Evolutionary conservation across 176 grass and related monocot species (phyloP).

Genomic region (Carex kokanica): DNA sequence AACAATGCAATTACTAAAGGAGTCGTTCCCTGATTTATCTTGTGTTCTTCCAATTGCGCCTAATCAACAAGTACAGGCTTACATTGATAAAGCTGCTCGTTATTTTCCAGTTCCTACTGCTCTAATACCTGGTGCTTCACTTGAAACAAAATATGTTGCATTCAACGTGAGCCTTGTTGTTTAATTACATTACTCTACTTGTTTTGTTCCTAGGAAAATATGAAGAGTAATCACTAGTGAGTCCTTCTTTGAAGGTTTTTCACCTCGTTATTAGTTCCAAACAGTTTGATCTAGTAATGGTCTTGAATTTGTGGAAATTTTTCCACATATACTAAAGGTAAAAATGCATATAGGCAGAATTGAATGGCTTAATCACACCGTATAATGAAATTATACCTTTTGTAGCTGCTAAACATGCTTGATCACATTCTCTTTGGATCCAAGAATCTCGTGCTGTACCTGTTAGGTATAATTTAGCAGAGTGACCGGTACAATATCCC

Average conservation of each 20-base stretch:
- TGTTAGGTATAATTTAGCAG: not conserved
- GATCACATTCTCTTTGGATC: not conserved
- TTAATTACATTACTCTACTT: not conserved
- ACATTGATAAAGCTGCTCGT: slow-evolving; percentile 45
- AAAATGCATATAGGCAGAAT: not conserved
- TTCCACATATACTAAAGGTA: not conserved
- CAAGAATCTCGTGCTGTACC: not conserved
- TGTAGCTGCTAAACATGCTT: not conserved
- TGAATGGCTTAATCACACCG: not conserved
- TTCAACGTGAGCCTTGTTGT: slow-evolving; percentile 62
- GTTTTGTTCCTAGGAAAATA: not conserved
- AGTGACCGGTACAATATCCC: not conserved
- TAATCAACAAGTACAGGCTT: slow-evolving; percentile 54
- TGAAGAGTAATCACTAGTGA: not conserved
- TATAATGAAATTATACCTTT: not conserved
- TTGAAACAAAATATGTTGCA: slow-evolving; percentile 71
- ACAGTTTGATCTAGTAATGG: not conserved
- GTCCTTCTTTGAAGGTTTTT: not conserved
- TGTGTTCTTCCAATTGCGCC: slow-evolving; percentile 83
- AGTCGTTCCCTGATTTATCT: slow-evolving; percentile 50
- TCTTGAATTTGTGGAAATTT: not conserved
- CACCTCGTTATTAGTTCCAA: not conserved
- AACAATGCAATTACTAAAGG: slow-evolving; percentile 53
- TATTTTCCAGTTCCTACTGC: slow-evolving; percentile 41
- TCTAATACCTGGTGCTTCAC: slow-evolving; percentile 57